Base-by-base conservation (phyloP, 2,329 filamentous ascomycete species). In the Rachicladosporium sp. region DNA sequence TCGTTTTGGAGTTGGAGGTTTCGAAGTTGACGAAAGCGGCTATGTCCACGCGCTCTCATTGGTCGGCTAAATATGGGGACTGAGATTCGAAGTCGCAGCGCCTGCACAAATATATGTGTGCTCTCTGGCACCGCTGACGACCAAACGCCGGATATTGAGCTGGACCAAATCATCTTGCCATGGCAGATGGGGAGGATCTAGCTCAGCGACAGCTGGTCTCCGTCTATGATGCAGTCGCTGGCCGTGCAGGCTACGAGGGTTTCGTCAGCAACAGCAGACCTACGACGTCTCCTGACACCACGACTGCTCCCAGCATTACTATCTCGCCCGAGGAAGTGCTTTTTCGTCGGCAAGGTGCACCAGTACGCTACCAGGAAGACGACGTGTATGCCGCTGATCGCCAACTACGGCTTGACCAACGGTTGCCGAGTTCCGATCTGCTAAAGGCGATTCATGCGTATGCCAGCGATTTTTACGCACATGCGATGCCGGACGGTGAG, bases 201-300 rank as follows among this genome's bases (percentile, higher is more conserved):
- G 15, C 15, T 19, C 15, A 19, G 15, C 15, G 15, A 19, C 15
- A 19, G 15, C 15, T 19, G 15, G 15, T 19, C 15, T 19, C 15
- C 15, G 15, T 87, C 12, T 87, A 81, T 58, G 81, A 87, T 60
- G 80, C 80, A 10, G 78, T 84, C 39, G 79, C 80, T 51, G 71
- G 69, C 8, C 65, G 70, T 38, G 58, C 74, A 10, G 67, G 61
- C 4, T 54, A 58, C 35, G 52, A 62, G 42, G 64, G 65, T 39
- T 67, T 69, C 44, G 47, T 40, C 10, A 38, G 53, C 7, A 62
- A 62, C 10, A 57, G 59, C 15, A 54, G 44, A 7, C 32, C 46
- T 44, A 37, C 55, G 30, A 58, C 54, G 32, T 38, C 53, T 23
- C 46, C 50, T 29, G 51, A 57, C 40, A 52, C 48, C 5, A 30